These are phyloP conservation scores for Kluyveromyces sp. DNA, from an alignment of 1,139 yeast species.

Conservation along the genomic window DNA sequence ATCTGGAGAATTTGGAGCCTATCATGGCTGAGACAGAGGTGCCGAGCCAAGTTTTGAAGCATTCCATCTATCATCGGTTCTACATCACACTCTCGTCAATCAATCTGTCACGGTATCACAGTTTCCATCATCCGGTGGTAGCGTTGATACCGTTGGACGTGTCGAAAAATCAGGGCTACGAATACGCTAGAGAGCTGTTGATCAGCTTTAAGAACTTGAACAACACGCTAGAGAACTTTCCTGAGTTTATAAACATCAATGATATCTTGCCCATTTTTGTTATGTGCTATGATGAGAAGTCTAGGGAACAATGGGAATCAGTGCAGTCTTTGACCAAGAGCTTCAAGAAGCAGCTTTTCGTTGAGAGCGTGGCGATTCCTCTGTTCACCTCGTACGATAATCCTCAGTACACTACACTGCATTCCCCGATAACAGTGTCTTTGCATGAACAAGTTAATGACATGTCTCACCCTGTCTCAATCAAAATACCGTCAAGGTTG, in stretches of 20 bases:
- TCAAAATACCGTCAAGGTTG: conserved; percentile 17
- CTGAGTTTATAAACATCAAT: conserved; percentile 51
- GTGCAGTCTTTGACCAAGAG: conserved; percentile 31
- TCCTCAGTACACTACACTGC: conserved; percentile 21
- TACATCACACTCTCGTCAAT: conserved; percentile 58
- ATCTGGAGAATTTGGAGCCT: conserved; percentile 31
- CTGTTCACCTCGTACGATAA: conserved; percentile 24
- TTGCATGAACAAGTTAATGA: conserved; percentile 68
- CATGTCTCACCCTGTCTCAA: conserved; percentile 35
- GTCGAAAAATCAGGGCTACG: conserved; percentile 32
- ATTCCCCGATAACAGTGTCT: conserved; percentile 39
- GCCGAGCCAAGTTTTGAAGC: conserved; percentile 30
- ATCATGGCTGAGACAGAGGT: conserved; percentile 17
- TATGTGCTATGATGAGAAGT: conserved; percentile 28
- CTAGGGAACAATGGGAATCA: conserved; percentile 23
- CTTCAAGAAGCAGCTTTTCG: conserved; percentile 34
- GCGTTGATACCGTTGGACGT: conserved; percentile 57
- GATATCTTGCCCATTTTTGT: conserved; percentile 45
- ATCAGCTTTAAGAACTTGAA: conserved; percentile 40
- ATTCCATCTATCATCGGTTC: conserved; percentile 51
- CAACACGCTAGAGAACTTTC: conserved; percentile 34
- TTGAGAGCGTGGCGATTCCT: conserved; percentile 32
- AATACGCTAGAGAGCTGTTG: conserved; percentile 49
- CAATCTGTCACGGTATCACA: conserved; percentile 69
- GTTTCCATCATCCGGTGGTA: conserved; percentile 83